Conservation (phyloP, 2,329 filamentous ascomycete genomes). For the Hortaea sp. region DNA sequence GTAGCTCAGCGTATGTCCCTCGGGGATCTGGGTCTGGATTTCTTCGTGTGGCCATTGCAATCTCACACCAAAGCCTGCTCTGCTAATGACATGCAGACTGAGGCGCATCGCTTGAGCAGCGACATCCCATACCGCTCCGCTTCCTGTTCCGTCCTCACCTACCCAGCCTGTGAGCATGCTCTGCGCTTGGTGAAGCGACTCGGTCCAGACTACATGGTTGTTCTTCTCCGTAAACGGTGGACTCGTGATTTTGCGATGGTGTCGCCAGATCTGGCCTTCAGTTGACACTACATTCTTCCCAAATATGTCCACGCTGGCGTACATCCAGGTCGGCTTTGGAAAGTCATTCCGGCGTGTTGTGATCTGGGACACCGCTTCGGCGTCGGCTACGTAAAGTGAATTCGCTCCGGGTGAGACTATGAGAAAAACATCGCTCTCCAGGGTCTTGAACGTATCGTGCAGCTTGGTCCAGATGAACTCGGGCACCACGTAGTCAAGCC, state of each 20-base stretch:
- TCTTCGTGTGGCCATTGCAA: conserved; percentile 49
- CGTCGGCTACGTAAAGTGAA: conserved; percentile 49
- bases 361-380: conserved; percentile 57
- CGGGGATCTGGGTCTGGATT: conserved; percentile 23
- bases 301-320: conserved; percentile 52
- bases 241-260: conserved; percentile 61
- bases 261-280: conserved; percentile 60
- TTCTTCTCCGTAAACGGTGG: conserved; percentile 70
- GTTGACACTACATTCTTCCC: conserved; percentile 62
- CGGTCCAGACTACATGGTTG: conserved; percentile 55
- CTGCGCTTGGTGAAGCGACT: conserved; percentile 53
- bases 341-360: conserved; percentile 59
- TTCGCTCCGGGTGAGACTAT: conserved; percentile 49
- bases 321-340: conserved; percentile 55
- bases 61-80: conserved; percentile 60
- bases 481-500: conserved; percentile 50
- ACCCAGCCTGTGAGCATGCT: conserved; percentile 53
- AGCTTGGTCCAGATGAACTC: conserved; percentile 51
- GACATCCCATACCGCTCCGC: conserved; percentile 44
- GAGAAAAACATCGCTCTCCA: conserved; percentile 53
- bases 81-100: conserved; percentile 51
- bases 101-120: conserved; percentile 58
- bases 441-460: conserved; percentile 47
- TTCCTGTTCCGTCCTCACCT: conserved; percentile 29
- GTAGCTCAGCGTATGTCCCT: conserved; percentile 55